Evolutionary conservation across 805 yeast species (phyloP), one percentile per base, ranked within the genome.

Genomic region (Cyberlindnera mississippiensis): DNA sequence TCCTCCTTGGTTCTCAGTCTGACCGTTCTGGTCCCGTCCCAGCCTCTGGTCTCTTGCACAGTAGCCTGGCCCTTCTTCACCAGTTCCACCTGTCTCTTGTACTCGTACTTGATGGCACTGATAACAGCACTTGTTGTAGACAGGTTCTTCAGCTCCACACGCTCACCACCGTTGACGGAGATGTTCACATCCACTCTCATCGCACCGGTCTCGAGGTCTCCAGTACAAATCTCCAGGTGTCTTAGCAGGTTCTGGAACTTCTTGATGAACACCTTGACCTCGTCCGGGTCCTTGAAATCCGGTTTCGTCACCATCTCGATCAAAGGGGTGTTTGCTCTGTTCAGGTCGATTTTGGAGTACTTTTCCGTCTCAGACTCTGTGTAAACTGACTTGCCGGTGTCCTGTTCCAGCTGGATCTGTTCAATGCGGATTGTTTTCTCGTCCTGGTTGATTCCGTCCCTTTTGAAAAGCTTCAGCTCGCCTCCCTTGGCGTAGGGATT

Each of bases 181-280:
- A 93, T 74, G 51, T 93, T 93, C 9, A 88, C 98, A 57, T 93
- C 99, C 4, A 91, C 93, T 55, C 99, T 72, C 74, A 93, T 83
- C 0, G 97, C 93, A 6, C 99, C 99, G 1, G 89, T 79, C 57
- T 93, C 98, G 57, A 93, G 69, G 51, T 90, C 96, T 13, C 96
- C 98, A 0, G 91, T 72, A 50, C 96, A 88, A 1, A 93, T 76
- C 4, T 75, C 78, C 38, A 88, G 60, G 49, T 78, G 80, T 37
- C 82, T 70, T 29, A 91, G 76, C 28, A 88, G 63, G 16, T 77
- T 70, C 55, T 87, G 95, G 48, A 83, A 84, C 56, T 89, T 89
- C 52, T 80, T 83, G 35, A 93, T 76, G 62, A 91, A 93, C 1
- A 84, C 76, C 30, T 76, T 76, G 0, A 95, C 86, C 53, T 88